Conservation (phyloP, 495 filamentous ascomycete genomes). For the Trichoderma gamsii region DNA sequence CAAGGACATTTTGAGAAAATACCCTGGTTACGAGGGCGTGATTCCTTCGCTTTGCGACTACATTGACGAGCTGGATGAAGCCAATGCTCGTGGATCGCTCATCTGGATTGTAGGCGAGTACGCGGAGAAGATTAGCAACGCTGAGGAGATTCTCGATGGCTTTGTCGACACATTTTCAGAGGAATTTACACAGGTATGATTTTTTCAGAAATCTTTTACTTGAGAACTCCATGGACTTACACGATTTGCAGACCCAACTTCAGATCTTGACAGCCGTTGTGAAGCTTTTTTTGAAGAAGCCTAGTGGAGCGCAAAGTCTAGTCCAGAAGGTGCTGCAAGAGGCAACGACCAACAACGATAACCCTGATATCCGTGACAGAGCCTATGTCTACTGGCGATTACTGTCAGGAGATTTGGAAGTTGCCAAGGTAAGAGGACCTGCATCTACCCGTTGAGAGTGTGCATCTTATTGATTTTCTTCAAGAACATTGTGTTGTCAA, state of each 20-base stretch:
- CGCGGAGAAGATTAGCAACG: conserved; percentile 97
- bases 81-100: conserved; percentile 80
- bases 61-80: conserved; percentile 95
- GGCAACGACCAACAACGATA: conserved; percentile 91
- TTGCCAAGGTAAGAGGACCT: conserved; percentile 59
- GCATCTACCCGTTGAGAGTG: background rate
- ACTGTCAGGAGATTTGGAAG: conserved; percentile 83
- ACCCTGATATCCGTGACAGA: conserved; percentile 92
- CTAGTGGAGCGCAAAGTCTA: conserved; percentile 76
- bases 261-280: conserved; percentile 96
- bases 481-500: conserved; percentile 82
- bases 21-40: conserved; percentile 95
- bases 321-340: conserved; percentile 90
- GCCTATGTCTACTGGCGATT: conserved; percentile 98
- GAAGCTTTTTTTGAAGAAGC: conserved; percentile 94
- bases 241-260: conserved; percentile 62
- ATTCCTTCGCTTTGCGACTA: conserved; percentile 94
- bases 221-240: conserved; percentile 14
- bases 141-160: conserved; percentile 76
- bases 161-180: conserved; percentile 92
- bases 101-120: conserved; percentile 99
- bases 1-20: conserved; percentile 97
- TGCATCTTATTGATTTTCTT: conserved; percentile 22
- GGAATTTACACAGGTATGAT: conserved; percentile 73
- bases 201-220: background rate